These are phyloP conservation scores for Straminergon stramineum DNA, from an alignment of 225 moss, liverwort and hornwort species.

Conservation along the genomic window DNA sequence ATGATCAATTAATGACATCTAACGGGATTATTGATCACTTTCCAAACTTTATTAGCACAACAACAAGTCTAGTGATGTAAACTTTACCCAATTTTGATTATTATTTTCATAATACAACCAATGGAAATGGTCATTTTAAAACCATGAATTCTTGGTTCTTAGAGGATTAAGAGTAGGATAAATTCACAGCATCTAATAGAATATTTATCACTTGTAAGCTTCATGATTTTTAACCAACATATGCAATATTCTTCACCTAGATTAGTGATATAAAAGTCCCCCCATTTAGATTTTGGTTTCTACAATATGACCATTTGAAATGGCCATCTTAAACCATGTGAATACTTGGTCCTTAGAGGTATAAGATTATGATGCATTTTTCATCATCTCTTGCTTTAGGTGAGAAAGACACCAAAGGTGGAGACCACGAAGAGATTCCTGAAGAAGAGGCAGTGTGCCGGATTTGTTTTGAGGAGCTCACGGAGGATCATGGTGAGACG, in stretches of 20 bases:
- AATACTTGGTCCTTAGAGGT: neutral
- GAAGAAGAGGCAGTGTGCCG: conserved; percentile 54
- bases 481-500: conserved; percentile 38
- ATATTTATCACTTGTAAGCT: neutral
- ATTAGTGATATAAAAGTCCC: neutral
- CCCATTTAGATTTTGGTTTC: neutral
- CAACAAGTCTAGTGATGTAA: neutral
- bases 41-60: neutral
- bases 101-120: neutral
- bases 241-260: neutral
- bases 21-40: no score
- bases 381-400: neutral
- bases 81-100: neutral
- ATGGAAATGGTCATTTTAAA: neutral
- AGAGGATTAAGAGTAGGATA: neutral
- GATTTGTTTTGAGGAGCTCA: conserved; percentile 43
- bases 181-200: neutral
- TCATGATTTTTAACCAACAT: no score
- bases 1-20: neutral
- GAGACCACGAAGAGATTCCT: conserved; percentile 29
- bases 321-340: neutral
- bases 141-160: neutral
- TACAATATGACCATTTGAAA: neutral
- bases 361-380: neutral
- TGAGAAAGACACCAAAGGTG: neutral